phyloP scores from a whole-genome alignment of 208 protist species.

The Phytomonas sp. region DNA sequence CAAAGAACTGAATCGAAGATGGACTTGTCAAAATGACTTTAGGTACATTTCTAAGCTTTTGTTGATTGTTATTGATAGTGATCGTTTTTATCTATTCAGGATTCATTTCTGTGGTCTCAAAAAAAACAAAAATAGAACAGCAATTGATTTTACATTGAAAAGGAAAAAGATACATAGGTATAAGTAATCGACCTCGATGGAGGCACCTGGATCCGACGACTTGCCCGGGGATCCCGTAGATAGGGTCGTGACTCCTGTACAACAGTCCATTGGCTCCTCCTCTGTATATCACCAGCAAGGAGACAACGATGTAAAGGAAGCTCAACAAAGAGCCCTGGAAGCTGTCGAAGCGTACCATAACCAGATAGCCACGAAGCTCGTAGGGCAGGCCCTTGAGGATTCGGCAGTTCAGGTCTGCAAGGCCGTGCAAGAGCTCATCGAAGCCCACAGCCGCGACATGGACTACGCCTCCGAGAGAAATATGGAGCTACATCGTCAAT shows the following conservation, averaged over 20 bases:
- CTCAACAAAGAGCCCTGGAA: neutral
- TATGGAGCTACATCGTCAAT: neutral
- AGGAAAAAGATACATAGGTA: neutral
- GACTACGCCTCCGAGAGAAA: neutral
- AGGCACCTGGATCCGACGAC: neutral
- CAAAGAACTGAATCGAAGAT: neutral
- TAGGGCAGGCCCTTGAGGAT: neutral
- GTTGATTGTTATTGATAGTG: neutral
- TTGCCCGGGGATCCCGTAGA: neutral
- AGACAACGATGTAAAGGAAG: neutral
- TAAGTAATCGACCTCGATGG: neutral
- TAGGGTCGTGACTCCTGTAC: neutral
- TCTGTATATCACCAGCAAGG: neutral
- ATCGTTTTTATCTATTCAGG: neutral
- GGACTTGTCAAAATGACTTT: neutral
- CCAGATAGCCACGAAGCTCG: neutral
- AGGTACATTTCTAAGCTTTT: neutral
- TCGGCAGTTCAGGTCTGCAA: neutral
- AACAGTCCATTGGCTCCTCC: neutral
- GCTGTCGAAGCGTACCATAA: neutral
- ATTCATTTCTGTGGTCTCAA: neutral
- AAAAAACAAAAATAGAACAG: neutral
- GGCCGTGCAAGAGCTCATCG: neutral
- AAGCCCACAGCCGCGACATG: neutral
- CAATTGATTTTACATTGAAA: neutral